These are phyloP conservation scores for Pseudopyricularia cyperi DNA, from an alignment of 2,329 filamentous ascomycete species.

Conservation along the genomic window DNA sequence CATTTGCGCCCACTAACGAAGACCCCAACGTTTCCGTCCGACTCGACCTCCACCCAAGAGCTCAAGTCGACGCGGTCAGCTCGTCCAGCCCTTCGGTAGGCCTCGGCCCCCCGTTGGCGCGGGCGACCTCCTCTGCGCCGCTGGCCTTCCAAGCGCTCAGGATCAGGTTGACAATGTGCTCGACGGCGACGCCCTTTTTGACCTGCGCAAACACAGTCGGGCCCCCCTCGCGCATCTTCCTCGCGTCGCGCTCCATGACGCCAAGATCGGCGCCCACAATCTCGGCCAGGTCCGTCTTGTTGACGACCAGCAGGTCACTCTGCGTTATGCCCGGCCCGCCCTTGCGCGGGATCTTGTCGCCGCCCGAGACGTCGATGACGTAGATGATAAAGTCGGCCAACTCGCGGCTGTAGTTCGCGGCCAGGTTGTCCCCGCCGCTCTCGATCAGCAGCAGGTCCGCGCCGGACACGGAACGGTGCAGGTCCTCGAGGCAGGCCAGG, in stretches of 20 bases:
- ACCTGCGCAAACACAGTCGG: conserved; percentile 95
- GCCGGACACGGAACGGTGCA: conserved; percentile 64
- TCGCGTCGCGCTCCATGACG: conserved; percentile 90
- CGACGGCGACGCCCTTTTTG: conserved; percentile 77
- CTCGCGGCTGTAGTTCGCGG: conserved; percentile 91
- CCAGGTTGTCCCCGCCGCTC: conserved; percentile 89
- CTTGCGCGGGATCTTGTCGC: conserved; percentile 93
- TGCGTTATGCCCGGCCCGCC: conserved; percentile 95
- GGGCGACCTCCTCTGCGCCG: conserved; percentile 55
- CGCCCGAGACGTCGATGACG: conserved; percentile 92
- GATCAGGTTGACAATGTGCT: conserved; percentile 79
- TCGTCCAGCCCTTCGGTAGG: conserved; percentile 42
- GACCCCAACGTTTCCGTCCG: conserved; percentile 1
- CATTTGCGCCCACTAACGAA: no score
- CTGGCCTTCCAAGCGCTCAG: conserved; percentile 86
- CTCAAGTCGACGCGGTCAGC: conserved; percentile 13
- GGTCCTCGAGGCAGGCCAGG: conserved; percentile 78
- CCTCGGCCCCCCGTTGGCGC: conserved; percentile 40
- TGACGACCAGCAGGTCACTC: conserved; percentile 83
- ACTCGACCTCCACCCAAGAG: conserved; percentile 10
- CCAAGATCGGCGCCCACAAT: conserved; percentile 70
- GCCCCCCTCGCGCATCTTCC: conserved; percentile 90
- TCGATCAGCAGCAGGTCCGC: conserved; percentile 88
- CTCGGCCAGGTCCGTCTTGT: conserved; percentile 92
- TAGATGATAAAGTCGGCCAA: conserved; percentile 97